Conservation (phyloP, 305 asterid genomes). For the Plantago lanceolata region DNA sequence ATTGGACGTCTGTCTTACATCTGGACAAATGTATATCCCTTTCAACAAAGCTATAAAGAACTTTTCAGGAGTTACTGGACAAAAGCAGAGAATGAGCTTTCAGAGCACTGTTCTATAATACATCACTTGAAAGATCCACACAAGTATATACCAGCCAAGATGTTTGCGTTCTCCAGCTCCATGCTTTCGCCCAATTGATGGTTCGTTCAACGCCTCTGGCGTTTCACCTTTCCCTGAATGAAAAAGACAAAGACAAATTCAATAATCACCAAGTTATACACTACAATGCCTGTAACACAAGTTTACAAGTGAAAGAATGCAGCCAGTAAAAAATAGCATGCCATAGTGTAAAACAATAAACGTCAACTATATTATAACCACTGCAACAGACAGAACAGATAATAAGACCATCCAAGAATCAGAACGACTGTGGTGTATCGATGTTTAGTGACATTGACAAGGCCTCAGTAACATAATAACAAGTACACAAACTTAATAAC, state of each 20-base stretch:
- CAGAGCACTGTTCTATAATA: constrained; percentile 33
- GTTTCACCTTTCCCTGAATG: constrained; percentile 45
- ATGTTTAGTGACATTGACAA: no score
- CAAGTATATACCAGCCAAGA: constrained; percentile 15
- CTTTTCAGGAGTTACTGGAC: no score
- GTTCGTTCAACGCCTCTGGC: constrained; percentile 41
- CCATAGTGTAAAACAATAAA: no score
- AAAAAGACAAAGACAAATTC: not conserved
- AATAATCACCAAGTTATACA: not conserved
- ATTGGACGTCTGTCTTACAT: not conserved
- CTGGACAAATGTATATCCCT: not conserved
- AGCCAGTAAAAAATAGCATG: not conserved
- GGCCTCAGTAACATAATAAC: no score
- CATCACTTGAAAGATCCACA: constrained; percentile 23
- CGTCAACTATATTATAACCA: no score
- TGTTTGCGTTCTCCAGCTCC: constrained; percentile 12
- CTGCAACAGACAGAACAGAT: no score
- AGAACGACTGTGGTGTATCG: no score
- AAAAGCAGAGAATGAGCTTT: constrained; percentile 17
- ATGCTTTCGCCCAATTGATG: constrained; percentile 6
- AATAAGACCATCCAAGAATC: no score
- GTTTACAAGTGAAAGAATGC: not conserved
- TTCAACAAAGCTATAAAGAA: not conserved
- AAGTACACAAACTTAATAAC: no score
- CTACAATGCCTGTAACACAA: not conserved